These are phyloP conservation scores for Volvox carteri DNA, from an alignment of 163 green algal species.

Conservation along the genomic window DNA sequence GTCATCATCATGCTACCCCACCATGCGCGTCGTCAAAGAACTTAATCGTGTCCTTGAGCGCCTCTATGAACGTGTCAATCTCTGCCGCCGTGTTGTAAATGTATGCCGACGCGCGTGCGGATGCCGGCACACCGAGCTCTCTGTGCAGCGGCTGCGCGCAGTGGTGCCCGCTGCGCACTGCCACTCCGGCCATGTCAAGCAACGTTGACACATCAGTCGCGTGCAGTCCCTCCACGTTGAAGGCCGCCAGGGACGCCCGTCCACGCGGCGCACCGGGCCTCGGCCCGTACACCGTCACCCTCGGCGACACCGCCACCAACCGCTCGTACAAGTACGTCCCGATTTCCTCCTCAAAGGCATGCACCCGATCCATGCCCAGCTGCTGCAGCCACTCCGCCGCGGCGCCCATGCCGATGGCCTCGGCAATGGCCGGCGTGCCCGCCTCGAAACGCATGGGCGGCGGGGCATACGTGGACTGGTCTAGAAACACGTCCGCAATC, in stretches of 20 bases:
- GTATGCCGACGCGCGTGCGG: slow-evolving; percentile 91
- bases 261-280: slow-evolving; percentile 67
- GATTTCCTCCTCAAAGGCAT: slow-evolving; percentile 89
- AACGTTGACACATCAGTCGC: slow-evolving; percentile 95
- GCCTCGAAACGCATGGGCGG: slow-evolving; percentile 96
- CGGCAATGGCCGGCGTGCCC: slow-evolving; percentile 96
- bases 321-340: slow-evolving; percentile 81
- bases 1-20: background rate
- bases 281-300: slow-evolving; percentile 93
- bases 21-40: slow-evolving; percentile 87
- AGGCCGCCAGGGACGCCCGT: slow-evolving; percentile 89
- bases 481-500: slow-evolving; percentile 93
- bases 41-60: slow-evolving; percentile 88
- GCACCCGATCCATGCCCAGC: slow-evolving; percentile 82
- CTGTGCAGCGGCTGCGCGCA: slow-evolving; percentile 96
- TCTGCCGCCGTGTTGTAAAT: slow-evolving; percentile 96
- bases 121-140: slow-evolving; percentile 87
- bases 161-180: slow-evolving; percentile 95
- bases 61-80: slow-evolving; percentile 91
- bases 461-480: slow-evolving; percentile 93
- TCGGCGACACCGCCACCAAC: slow-evolving; percentile 74
- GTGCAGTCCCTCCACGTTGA: slow-evolving; percentile 97
- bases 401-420: slow-evolving; percentile 96
- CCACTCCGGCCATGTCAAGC: slow-evolving; percentile 91
- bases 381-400: slow-evolving; percentile 91